Conservation (phyloP, 495 filamentous ascomycete genomes). For the Penicillium angulare region DNA sequence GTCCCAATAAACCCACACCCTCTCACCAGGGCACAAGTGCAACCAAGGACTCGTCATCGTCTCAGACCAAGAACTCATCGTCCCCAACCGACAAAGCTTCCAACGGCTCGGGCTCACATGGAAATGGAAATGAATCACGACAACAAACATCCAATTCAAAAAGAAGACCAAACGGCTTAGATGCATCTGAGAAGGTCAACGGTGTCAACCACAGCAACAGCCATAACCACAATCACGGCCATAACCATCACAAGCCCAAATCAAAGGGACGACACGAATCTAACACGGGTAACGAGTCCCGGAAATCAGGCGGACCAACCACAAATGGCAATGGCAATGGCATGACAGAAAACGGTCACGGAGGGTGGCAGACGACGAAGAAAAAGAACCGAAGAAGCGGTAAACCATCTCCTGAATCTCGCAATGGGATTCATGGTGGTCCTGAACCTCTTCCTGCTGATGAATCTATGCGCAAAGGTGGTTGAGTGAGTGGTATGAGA, state of each 20-base stretch:
- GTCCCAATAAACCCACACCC: constrained; percentile 15
- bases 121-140: constrained; percentile 16
- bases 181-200: constrained; percentile 37
- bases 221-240: neutral
- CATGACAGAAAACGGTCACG: neutral
- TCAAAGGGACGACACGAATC: constrained; percentile 35
- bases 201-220: constrained; percentile 25
- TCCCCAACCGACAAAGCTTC: constrained; percentile 30
- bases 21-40: constrained; percentile 19
- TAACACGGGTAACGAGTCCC: constrained; percentile 20
- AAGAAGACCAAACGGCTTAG: constrained; percentile 33
- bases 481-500: neutral
- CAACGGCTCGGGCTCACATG: too few species aligned
- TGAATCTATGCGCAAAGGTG: constrained; percentile 2
- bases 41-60: constrained; percentile 26
- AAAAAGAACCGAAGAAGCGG: neutral
- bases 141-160: constrained; percentile 27
- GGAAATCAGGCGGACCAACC: constrained; percentile 34
- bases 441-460: neutral
- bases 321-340: neutral
- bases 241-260: constrained; percentile 26
- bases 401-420: neutral
- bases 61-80: constrained; percentile 30
- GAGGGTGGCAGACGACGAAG: constrained; percentile 3
- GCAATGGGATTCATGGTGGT: neutral